phyloP scores from a whole-genome alignment of 2,329 filamentous ascomycete genomes.

The Colletotrichum tofieldiae region DNA sequence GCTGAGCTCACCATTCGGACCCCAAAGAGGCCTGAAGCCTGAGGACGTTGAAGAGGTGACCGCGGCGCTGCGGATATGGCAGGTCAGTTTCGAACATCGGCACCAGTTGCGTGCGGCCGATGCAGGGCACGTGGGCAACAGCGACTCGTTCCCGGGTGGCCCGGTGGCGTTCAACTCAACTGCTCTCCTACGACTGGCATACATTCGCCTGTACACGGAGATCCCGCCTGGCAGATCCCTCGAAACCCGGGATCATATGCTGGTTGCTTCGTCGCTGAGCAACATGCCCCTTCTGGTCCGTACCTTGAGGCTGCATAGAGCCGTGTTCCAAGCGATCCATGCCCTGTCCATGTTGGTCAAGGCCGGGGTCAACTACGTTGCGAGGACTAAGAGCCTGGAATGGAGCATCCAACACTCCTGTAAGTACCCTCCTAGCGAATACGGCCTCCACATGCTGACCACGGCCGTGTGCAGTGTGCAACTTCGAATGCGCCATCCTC shows the following conservation, averaged over 20 bases:
- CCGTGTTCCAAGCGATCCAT: constrained; percentile 78
- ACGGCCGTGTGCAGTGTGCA: constrained; percentile 62
- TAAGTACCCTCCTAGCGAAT: constrained; percentile 55
- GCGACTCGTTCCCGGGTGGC: constrained; percentile 69
- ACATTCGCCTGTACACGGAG: constrained; percentile 78
- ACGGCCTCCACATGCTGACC: constrained; percentile 42
- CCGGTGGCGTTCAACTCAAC: constrained; percentile 78
- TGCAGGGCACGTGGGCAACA: constrained; percentile 60
- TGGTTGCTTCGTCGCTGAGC: constrained; percentile 74
- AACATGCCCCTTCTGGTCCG: constrained; percentile 72
- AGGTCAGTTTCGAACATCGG: constrained; percentile 71
- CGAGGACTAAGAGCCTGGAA: constrained; percentile 72
- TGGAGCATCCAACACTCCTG: constrained; percentile 76
- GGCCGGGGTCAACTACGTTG: constrained; percentile 74
- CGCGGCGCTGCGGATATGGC: constrained; percentile 71
- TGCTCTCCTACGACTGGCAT: constrained; percentile 72
- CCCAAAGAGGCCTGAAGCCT: constrained; percentile 65
- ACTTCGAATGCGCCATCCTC: constrained; percentile 74
- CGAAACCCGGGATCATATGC: constrained; percentile 74
- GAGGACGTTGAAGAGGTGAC: constrained; percentile 72
- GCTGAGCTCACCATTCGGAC: constrained; percentile 64
- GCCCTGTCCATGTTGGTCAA: constrained; percentile 78
- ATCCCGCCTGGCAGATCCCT: constrained; percentile 74
- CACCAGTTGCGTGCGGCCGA: constrained; percentile 67
- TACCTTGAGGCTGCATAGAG: constrained; percentile 73